Base-by-base conservation (phyloP, 1,284 basidiomycete species). In the Rhodotorula sp. region DNA sequence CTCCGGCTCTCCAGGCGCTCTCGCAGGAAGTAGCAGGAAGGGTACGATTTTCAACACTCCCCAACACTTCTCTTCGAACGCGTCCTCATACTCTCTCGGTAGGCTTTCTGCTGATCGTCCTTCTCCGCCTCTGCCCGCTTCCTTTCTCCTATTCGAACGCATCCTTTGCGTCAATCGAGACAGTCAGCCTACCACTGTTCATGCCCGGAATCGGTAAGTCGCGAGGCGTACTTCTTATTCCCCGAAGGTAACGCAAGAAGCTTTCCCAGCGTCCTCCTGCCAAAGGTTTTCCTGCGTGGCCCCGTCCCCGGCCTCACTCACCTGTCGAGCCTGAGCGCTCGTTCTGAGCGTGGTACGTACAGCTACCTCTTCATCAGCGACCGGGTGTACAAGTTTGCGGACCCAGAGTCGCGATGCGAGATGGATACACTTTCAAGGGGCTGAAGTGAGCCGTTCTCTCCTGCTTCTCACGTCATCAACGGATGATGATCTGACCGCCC, bases 161-260 rank as follows among this genome's bases (percentile, higher is more conserved):
- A 0, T 81, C 91, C 30, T 68, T 70, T 69, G 56, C 71, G 32
- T 88, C 89, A 87, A 89, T 92, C 67, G 83, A 87, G 76, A 82
- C 88, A 7, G 90, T 92, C 15, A 82, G 85, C 3, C 77, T 91
- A 2, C 86, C 85, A 83, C 89, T 92, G 80, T 92, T 92, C 79
- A 81, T 87, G 54, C 76, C 87, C 22, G 91, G 91, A 4, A 92
- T 0, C 64, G 79, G 67, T 75, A 30, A 52, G 71, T n/a, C 64
- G 29, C 34, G 27, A 8, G 5, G 11, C 9, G 2, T n/a, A 4
- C 13, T n/a, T 8, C 29, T 15, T 5, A 5, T 15, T 17, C 24
- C 56, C 19, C 8, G n/a, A 32, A 20, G 39, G 9, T 11, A 24
- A 5, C 22, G 11, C 6, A 22, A 27, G 20, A 55, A 27, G 19